These are phyloP conservation scores for Saksenaea vasiformis DNA, from an alignment of 371 early-diverging fungal genomes.

Conservation along the genomic window DNA sequence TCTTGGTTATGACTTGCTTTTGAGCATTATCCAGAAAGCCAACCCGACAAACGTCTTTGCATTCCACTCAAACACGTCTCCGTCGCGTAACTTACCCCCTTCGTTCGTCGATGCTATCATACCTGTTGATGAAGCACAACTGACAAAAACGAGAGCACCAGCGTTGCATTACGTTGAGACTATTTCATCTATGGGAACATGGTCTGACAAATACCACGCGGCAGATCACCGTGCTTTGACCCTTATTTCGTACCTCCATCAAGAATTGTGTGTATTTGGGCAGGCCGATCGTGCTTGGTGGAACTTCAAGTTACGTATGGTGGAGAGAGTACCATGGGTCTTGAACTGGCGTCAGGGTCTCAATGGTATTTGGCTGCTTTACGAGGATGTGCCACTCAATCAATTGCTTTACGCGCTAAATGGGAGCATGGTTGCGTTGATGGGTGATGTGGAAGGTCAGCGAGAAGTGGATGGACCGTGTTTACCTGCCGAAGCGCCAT, in stretches of 20 bases:
- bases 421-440: constrained; percentile 72
- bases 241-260: constrained; percentile 49
- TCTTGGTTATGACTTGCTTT: constrained; percentile 70
- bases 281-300: constrained; percentile 37
- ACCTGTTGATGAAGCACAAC: neutral
- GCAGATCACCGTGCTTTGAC: constrained; percentile 59
- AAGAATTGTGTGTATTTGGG: constrained; percentile 11
- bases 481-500: neutral
- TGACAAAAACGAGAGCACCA: constrained; percentile 8
- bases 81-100: constrained; percentile 29
- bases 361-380: constrained; percentile 59
- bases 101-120: constrained; percentile 29
- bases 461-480: constrained; percentile 3
- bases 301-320: constrained; percentile 56
- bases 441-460: constrained; percentile 45
- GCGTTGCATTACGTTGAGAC: constrained; percentile 22
- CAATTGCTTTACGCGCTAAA: constrained; percentile 78
- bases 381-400: constrained; percentile 64
- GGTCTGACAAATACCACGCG: constrained; percentile 48
- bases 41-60: constrained; percentile 60
- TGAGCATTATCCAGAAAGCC: constrained; percentile 53
- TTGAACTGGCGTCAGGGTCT: constrained; percentile 60
- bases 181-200: constrained; percentile 6
- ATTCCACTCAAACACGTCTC: constrained; percentile 27
- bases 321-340: constrained; percentile 59